Conservation (phyloP, 345 rosid genomes). For the Arabis alpina region DNA sequence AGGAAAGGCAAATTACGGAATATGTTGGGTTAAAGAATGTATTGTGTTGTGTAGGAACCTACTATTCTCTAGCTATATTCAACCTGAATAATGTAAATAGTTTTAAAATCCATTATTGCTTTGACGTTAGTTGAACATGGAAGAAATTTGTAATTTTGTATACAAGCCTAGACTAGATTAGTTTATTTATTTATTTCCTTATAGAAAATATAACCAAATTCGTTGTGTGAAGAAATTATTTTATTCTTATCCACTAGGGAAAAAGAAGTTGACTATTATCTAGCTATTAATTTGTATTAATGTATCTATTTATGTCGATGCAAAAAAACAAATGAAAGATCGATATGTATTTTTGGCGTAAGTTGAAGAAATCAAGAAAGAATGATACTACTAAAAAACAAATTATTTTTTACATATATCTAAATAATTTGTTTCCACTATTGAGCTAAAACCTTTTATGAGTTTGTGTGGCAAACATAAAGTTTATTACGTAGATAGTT, state of each 20-base stretch:
- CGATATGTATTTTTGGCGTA: constrained; percentile 13
- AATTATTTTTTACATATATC: no score
- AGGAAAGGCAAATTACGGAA: constrained; percentile 15
- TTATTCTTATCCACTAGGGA: constrained; percentile 16
- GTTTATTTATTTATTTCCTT: background rate
- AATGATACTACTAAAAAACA: background rate
- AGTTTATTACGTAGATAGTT: constrained; percentile 27
- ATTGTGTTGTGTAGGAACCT: background rate
- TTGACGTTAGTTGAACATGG: background rate
- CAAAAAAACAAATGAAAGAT: constrained; percentile 11
- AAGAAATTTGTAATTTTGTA: background rate
- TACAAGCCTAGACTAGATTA: background rate
- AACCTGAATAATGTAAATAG: background rate
- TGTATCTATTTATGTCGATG: background rate
- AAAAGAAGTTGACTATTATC: constrained; percentile 7
- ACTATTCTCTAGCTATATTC: background rate
- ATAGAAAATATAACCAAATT: background rate
- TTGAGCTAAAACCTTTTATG: background rate
- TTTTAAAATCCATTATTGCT: background rate
- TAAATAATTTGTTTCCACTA: background rate
- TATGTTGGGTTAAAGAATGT: constrained; percentile 13
- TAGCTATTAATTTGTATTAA: background rate
- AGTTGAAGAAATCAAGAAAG: background rate
- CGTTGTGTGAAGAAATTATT: background rate
- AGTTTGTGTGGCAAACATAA: constrained; percentile 21